phyloP scores from a whole-genome alignment of 495 filamentous ascomycete species.

The Umbilicaria muhlenbergii region DNA sequence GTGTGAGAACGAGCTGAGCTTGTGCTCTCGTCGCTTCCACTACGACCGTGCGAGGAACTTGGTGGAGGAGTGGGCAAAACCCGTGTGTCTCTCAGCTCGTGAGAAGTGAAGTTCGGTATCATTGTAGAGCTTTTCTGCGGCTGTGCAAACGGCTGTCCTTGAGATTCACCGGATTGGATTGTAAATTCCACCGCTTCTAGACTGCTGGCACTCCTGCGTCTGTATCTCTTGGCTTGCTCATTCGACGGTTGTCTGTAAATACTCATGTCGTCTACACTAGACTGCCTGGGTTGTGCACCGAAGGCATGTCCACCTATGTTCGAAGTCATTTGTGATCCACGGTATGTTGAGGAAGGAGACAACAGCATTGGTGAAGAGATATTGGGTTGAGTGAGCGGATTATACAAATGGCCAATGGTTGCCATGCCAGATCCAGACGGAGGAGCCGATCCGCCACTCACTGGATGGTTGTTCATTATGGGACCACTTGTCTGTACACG shows the following conservation, averaged over 20 bases:
- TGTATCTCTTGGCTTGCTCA: constrained; percentile 60
- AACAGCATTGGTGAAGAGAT: constrained; percentile 14
- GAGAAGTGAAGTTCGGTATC: constrained; percentile 10
- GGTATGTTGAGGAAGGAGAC: constrained; percentile 12
- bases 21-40: constrained; percentile 40
- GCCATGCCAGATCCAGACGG: constrained; percentile 28
- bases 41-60: constrained; percentile 39
- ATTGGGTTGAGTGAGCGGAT: constrained; percentile 16
- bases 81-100: constrained; percentile 9
- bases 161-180: constrained; percentile 11
- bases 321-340: constrained; percentile 7
- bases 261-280: constrained; percentile 36
- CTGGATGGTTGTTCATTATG: constrained; percentile 1
- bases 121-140: constrained; percentile 13
- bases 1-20: constrained; percentile 29
- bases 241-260: constrained; percentile 27
- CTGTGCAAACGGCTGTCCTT: constrained; percentile 2
- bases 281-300: constrained; percentile 10
- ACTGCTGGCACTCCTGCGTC: constrained; percentile 69
- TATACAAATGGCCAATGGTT: constrained; percentile 23
- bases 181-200: constrained; percentile 50
- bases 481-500: constrained; percentile 26
- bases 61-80: constrained; percentile 19
- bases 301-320: background rate
- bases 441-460: constrained; percentile 18